Base-by-base conservation (phyloP, 257 asterid genomes). In the Nicotiana obtusifolia region DNA sequence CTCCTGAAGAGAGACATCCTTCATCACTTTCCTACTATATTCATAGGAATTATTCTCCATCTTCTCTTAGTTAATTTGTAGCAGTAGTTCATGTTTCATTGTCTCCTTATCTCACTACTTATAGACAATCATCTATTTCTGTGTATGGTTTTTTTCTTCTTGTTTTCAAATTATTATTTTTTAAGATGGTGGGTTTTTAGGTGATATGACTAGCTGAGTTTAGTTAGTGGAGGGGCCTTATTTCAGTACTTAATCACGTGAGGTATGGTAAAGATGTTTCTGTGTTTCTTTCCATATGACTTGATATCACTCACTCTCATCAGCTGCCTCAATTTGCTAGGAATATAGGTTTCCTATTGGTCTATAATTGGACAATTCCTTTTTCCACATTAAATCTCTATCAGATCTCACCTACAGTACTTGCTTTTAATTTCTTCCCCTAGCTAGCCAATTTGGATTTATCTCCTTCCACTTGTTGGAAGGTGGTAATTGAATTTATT, bases 1-100 rank as follows among this genome's bases (percentile, higher is more conserved):
- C 57, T 91, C 91, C 78, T 85, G 79, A 80, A 91, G 86, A 6
- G 95, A 91, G 47, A 91, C 95, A 88, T 91, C 95, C 82, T 86
- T 88, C 60, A 71, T 71, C 26, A 77, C 76, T 73, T 67, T 84
- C 76, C 57, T 82, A 20, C 77, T 4, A 69, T 80, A 84, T 53
- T 85, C 86, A 71, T 81, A 76, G 33, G 87, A 82, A 66, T 68
- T 37, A 44, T 56, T 83, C 86, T 90, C 91, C 93, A 90, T 90
- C 5, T 20, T 66, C 26, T 47, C 59, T 73, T n/a, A 54, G 13
- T 24, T 56, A 26, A 10, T 56, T 2, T 13, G 28, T 75, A 41
- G 7, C 14, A 60, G 30, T 60, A 5, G n/a, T 35, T 56, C 13
- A 73, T 73, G 79, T 44, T 73, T 60, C 60, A 60, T 9, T 78